Evolutionary conservation across 805 yeast species (phyloP).

Genomic region (Scheffersomyces coipomensis): DNA sequence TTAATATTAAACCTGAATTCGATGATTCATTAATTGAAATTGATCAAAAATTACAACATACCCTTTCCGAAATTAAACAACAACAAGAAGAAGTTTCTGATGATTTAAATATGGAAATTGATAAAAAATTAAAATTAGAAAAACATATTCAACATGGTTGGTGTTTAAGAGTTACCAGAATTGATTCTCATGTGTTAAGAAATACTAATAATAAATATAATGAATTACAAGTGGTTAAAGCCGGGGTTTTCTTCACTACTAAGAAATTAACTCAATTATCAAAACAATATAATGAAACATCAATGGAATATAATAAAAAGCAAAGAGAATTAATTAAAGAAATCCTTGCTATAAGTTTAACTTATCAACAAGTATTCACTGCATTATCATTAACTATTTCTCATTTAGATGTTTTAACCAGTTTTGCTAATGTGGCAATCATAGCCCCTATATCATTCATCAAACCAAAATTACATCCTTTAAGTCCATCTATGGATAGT

Average conservation of each 20-base stretch:
- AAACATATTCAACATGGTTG: slow-evolving; percentile 87
- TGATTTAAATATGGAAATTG: slow-evolving; percentile 77
- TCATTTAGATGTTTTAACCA: slow-evolving; percentile 75
- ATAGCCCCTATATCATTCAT: slow-evolving; percentile 78
- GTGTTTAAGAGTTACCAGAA: slow-evolving; percentile 91
- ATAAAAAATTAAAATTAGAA: slow-evolving; percentile 86
- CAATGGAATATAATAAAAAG: slow-evolving; percentile 66
- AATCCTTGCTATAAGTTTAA: slow-evolving; percentile 74
- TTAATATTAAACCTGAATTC: slow-evolving; percentile 84
- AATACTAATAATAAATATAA: slow-evolving; percentile 52
- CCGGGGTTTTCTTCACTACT: slow-evolving; percentile 92
- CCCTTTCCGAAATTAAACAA: slow-evolving; percentile 53
- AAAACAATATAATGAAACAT: slow-evolving; percentile 54
- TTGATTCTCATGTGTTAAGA: slow-evolving; percentile 80
- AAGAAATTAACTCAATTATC: slow-evolving; percentile 59
- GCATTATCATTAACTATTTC: slow-evolving; percentile 64
- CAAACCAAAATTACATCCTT: slow-evolving; percentile 66
- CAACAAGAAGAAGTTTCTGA: slow-evolving; percentile 68
- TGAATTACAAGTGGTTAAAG: slow-evolving; percentile 89
- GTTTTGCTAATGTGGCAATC: slow-evolving; percentile 82
- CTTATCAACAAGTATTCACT: slow-evolving; percentile 78
- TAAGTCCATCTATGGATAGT: slow-evolving; percentile 29
- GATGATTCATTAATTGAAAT: slow-evolving; percentile 71
- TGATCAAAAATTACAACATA: slow-evolving; percentile 53
- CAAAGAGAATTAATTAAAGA: slow-evolving; percentile 81